phyloP scores from a whole-genome alignment of 2,329 filamentous ascomycete species.

The Meredithiella fracta region DNA sequence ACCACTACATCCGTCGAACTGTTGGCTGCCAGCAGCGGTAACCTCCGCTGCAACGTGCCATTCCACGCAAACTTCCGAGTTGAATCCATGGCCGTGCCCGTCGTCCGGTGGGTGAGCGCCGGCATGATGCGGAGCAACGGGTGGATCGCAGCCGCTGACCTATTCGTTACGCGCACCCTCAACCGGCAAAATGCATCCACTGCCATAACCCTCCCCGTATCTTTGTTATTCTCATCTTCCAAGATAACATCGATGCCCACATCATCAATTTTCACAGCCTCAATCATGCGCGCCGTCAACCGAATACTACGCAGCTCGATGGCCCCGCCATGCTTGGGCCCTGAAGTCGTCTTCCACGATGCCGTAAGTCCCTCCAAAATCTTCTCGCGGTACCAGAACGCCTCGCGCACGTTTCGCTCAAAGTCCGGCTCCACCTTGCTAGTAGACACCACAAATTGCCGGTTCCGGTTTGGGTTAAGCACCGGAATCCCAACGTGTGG shows the following conservation, averaged over 20 bases:
- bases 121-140: slow-evolving; percentile 65
- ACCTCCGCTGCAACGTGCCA: slow-evolving; percentile 59
- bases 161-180: slow-evolving; percentile 56
- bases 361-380: slow-evolving; percentile 56
- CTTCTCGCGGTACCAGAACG: slow-evolving; percentile 81
- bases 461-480: slow-evolving; percentile 62
- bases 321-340: slow-evolving; percentile 40
- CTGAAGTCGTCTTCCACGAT: slow-evolving; percentile 47
- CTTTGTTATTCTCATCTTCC: slow-evolving; percentile 16
- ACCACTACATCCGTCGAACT: slow-evolving; percentile 44
- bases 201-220: slow-evolving; percentile 18
- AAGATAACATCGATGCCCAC: slow-evolving; percentile 39
- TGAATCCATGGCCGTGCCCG: slow-evolving; percentile 60
- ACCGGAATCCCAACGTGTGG: slow-evolving; percentile 63
- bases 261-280: slow-evolving; percentile 67
- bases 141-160: slow-evolving; percentile 48
- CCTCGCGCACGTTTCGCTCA: slow-evolving; percentile 62
- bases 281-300: slow-evolving; percentile 62
- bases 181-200: slow-evolving; percentile 48
- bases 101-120: slow-evolving; percentile 54
- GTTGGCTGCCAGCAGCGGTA: slow-evolving; percentile 46
- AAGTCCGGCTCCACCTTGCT: slow-evolving; percentile 63
- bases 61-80: slow-evolving; percentile 73
- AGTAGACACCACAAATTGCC: slow-evolving; percentile 83
- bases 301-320: slow-evolving; percentile 65